phyloP scores from a whole-genome alignment of 495 filamentous ascomycete species.

The Echria macrotheca region DNA sequence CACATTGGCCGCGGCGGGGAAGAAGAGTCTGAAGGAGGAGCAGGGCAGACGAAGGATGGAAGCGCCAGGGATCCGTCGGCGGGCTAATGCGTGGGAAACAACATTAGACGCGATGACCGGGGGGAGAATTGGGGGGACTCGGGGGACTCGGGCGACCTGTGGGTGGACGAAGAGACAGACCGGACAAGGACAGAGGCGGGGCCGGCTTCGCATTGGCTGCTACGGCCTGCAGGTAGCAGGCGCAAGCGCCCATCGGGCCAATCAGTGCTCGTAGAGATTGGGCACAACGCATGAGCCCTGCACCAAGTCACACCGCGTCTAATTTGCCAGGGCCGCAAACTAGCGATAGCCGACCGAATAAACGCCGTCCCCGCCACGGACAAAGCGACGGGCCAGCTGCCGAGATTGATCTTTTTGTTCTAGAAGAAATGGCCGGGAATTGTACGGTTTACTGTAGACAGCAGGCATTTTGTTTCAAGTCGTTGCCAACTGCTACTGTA shows the following conservation, averaged over 20 bases:
- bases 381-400: too few species aligned
- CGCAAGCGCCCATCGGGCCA: constrained; percentile 30
- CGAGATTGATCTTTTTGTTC: background rate
- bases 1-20: background rate
- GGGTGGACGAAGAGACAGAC: background rate
- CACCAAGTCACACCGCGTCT: constrained; percentile 33
- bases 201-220: constrained; percentile 1
- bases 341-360: constrained; percentile 14
- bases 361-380: too few species aligned
- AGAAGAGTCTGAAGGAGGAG: too few species aligned
- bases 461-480: too few species aligned
- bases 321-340: constrained; percentile 17
- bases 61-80: too few species aligned
- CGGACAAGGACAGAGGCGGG: background rate
- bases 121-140: too few species aligned
- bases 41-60: too few species aligned
- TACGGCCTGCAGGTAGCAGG: constrained; percentile 21
- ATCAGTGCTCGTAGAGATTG: constrained; percentile 5
- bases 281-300: constrained; percentile 17
- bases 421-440: background rate
- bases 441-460: too few species aligned
- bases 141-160: too few species aligned
- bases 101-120: constrained; percentile 16
- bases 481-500: too few species aligned
- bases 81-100: constrained; percentile 5